Percentiles rank a stretch among this genome's conserved stretches.
These are phyloP conservation scores for Ceratobasidium sp. DNA, from an alignment of 1,284 basidiomycete species.

Conservation along the genomic window DNA sequence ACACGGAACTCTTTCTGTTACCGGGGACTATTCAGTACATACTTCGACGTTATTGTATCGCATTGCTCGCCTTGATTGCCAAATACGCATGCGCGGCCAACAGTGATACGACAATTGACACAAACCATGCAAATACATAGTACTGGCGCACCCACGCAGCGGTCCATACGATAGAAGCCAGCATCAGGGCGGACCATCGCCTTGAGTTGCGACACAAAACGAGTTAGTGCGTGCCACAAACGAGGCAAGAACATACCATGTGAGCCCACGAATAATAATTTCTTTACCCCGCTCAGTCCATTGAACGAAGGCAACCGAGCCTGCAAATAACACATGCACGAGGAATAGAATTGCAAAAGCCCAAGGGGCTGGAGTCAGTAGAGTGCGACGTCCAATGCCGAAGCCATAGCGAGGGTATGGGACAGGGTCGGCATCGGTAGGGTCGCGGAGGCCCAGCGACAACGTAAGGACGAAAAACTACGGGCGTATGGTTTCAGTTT, in stretches of 20 bases:
- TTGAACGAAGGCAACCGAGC: slow-evolving; percentile 43
- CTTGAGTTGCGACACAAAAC: slow-evolving; percentile 20
- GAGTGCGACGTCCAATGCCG: slow-evolving; percentile 43
- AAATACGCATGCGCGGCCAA: slow-evolving; percentile 42
- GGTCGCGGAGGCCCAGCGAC: slow-evolving; percentile 41
- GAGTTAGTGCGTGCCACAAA: not conserved
- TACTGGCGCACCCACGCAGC: slow-evolving; percentile 43
- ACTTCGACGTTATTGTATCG: not conserved
- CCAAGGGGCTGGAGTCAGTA: slow-evolving; percentile 43
- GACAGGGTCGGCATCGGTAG: slow-evolving; percentile 38
- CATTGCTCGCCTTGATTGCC: slow-evolving; percentile 42
- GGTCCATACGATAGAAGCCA: slow-evolving; percentile 44
- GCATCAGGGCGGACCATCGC: slow-evolving; percentile 43
- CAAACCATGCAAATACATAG: slow-evolving; percentile 43
- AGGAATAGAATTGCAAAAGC: slow-evolving; percentile 43
- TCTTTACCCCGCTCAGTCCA: slow-evolving; percentile 45
- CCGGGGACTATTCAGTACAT: not conserved
- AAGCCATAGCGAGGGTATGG: slow-evolving; percentile 44
- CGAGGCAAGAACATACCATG: slow-evolving; percentile 8
- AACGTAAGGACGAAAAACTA: slow-evolving; percentile 43
- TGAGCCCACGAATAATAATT: slow-evolving; percentile 42
- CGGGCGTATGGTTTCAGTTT: not conserved
- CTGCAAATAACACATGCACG: slow-evolving; percentile 44
- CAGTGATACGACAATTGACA: slow-evolving; percentile 40
- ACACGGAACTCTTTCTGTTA: slow-evolving; percentile 38